Percentiles rank a stretch among this genome's conserved stretches.
phyloP scores from a whole-genome alignment of 495 filamentous ascomycete genomes.

The Penicillium chermesinum region DNA sequence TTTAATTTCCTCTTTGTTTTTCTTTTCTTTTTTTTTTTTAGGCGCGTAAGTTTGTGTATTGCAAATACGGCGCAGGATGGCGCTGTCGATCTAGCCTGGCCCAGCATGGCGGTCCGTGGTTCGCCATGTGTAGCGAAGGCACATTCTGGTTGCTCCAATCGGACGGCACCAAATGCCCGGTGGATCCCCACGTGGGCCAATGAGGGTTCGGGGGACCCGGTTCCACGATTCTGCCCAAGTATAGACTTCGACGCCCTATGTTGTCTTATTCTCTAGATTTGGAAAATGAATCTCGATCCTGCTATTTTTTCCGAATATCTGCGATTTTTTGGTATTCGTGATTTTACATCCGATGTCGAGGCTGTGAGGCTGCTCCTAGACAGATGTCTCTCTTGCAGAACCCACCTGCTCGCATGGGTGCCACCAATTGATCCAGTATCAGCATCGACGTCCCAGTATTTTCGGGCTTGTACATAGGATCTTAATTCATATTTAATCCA shows the following conservation, averaged over 20 bases:
- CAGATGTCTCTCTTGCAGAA: background rate
- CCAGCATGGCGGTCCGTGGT: background rate
- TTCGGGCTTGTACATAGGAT: background rate
- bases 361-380: no score
- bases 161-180: background rate
- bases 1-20: no score
- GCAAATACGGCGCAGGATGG: background rate
- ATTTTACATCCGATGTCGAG: no score
- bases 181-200: background rate
- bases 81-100: background rate
- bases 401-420: background rate
- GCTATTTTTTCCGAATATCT: no score
- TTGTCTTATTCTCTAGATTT: no score
- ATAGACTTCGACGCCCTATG: background rate
- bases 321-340: no score
- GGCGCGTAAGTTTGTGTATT: background rate
- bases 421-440: background rate
- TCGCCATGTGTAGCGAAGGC: background rate
- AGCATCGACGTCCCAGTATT: background rate
- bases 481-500: background rate
- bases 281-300: no score
- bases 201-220: background rate
- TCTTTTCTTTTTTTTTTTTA: no score
- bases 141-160: background rate
- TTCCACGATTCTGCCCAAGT: background rate